These are phyloP conservation scores for Inga oerstediana DNA, from an alignment of 306 rosid genomes.

Conservation along the genomic window DNA sequence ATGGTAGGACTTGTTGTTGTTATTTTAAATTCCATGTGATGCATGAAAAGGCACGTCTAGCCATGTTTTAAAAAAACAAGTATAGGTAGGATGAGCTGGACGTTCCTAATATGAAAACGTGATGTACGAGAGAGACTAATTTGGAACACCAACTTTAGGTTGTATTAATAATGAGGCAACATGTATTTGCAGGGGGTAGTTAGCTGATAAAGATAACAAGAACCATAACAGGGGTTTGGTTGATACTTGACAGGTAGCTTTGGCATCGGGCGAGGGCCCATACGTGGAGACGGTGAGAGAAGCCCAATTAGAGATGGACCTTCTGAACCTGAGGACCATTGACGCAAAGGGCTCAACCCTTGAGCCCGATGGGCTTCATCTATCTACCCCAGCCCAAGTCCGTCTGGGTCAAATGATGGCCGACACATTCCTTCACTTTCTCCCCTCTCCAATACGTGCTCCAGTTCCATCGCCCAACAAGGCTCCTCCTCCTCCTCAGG, in stretches of 20 bases:
- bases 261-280: slow-evolving; percentile 65
- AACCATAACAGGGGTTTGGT: background rate
- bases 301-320: slow-evolving; percentile 62
- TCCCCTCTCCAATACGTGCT: slow-evolving; percentile 27
- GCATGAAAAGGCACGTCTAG: background rate
- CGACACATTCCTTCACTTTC: slow-evolving; percentile 50
- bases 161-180: background rate
- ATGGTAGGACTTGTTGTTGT: background rate
- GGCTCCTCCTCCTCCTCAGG: background rate
- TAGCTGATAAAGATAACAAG: background rate
- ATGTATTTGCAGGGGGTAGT: background rate
- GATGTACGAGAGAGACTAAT: background rate
- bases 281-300: slow-evolving; percentile 54
- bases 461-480: background rate
- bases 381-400: slow-evolving; percentile 57
- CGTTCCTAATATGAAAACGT: background rate
- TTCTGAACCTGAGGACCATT: slow-evolving; percentile 55
- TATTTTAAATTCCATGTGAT: background rate
- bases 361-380: slow-evolving; percentile 65
- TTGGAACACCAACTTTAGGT: background rate
- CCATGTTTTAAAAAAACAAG: no score
- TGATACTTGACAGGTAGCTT: slow-evolving; percentile 52
- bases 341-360: slow-evolving; percentile 62
- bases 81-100: background rate
- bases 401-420: slow-evolving; percentile 63